Base-by-base conservation (phyloP, 179 eudicot species). In the Patellifolia procumbens region DNA sequence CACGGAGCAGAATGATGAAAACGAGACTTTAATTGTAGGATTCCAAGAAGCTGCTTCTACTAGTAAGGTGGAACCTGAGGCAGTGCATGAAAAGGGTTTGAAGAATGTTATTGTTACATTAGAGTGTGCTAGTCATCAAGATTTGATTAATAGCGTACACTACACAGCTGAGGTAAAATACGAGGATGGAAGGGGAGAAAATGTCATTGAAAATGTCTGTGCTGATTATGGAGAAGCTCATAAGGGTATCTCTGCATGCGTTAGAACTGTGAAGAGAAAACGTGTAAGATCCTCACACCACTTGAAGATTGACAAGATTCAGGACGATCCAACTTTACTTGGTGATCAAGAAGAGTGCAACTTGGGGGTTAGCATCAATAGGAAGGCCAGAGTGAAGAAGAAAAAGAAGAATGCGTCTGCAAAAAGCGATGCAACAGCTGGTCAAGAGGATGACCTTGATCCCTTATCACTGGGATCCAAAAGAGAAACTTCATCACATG, bases 321-420 rank as follows among this genome's bases (percentile, higher is more conserved):
- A 34, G 43, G 76, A 49, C 51, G 67, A 49, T 58, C 51, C 19
- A 48, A 26, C 65, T 67, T 34, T 26, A 29, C 24, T 46, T 49
- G 55, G 61, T 52, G 72, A 51, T 49, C 16, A 15, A 65, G 78
- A 37, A 49, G 74, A 31, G 31, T 16, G 34, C 28, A 61, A 31
- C 39, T 1, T 45, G 74, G 35, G 15, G 61, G 22, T 24, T 53
- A 59, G 59, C 12, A 32, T 24, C 59, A 26, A 45, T 20, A 46
- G 19, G 73, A 68, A 61, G 48, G 24, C 42, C 22, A 77, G 73
- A 59, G 80, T 80, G 77, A 83, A 55, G 78, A 63, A 55, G 31
- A 73, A 45, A 31, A 73, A 61, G n/a, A 53, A 29, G 22, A 45
- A 59, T 46, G 22, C 70, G 35, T 66, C 52, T 71, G 15, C 37